Conservation (phyloP, 306 rosid species). For the Castanea mollissima region DNA sequence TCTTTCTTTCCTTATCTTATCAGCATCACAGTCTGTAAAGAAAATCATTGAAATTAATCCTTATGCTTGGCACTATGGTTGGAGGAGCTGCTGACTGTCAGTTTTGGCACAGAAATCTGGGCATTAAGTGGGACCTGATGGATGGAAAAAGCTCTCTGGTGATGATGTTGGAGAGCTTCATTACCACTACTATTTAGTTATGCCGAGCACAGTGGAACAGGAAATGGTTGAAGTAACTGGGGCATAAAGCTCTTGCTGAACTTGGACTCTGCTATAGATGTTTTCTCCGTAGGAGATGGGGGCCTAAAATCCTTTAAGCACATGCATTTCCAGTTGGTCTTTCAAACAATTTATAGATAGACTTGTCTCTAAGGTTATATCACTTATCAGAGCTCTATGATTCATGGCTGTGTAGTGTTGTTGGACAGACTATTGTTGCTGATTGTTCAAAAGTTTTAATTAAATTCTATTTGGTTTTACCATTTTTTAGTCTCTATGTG, state of each 20-base stretch:
- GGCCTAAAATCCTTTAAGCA: background rate
- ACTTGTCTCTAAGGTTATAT: background rate
- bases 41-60: slow-evolving; percentile 65
- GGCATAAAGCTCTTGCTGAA: slow-evolving; percentile 34
- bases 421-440: background rate
- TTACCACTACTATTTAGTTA: slow-evolving; percentile 70
- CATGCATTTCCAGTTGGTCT: background rate
- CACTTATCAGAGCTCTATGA: background rate
- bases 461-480: background rate
- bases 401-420: background rate
- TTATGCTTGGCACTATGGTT: slow-evolving; percentile 64
- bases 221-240: slow-evolving; percentile 87
- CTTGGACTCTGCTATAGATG: slow-evolving; percentile 11
- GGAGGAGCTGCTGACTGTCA: slow-evolving; percentile 74
- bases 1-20: background rate
- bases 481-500: background rate
- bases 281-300: background rate
- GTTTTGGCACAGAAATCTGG: slow-evolving; percentile 61
- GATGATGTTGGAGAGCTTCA: slow-evolving; percentile 95
- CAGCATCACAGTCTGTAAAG: slow-evolving; percentile 97
- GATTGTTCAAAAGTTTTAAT: background rate
- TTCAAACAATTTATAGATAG: slow-evolving; percentile 2
- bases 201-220: slow-evolving; percentile 71
- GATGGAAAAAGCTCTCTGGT: slow-evolving; percentile 91
- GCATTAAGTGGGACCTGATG: slow-evolving; percentile 68